phyloP scores from a whole-genome alignment of 2,329 filamentous ascomycete genomes.

The Endocalyx cinctus region DNA sequence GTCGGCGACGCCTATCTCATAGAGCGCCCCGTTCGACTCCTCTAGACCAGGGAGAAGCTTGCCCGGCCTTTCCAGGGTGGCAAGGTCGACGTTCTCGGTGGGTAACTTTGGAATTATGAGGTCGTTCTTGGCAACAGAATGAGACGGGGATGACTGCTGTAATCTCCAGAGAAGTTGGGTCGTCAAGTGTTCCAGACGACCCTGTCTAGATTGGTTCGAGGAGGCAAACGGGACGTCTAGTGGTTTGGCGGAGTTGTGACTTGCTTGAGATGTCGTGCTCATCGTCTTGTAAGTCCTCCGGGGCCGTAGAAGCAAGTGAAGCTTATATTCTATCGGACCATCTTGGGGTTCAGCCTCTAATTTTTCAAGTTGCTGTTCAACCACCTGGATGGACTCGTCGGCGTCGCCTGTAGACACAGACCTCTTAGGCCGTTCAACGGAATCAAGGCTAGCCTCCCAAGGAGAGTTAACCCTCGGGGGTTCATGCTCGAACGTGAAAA shows the following conservation, averaged over 20 bases:
- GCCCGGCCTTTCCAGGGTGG: conserved; percentile 42
- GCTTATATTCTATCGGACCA: conserved; percentile 93
- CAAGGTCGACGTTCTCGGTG: conserved; percentile 49
- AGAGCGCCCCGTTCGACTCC: conserved; percentile 87
- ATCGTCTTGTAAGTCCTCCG: conserved; percentile 68
- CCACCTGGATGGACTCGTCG: conserved; percentile 18
- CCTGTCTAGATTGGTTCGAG: conserved; percentile 69
- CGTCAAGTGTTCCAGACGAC: conserved; percentile 83
- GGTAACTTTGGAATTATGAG: conserved; percentile 72
- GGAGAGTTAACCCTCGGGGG: conserved; percentile 85
- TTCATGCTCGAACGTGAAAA: conserved; percentile 92
- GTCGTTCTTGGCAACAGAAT: conserved; percentile 72
- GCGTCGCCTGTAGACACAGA: conserved; percentile 30
- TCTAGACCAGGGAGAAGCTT: conserved; percentile 75
- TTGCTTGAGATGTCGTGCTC: conserved; percentile 51
- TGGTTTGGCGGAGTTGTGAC: conserved; percentile 23
- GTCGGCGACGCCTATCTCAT: conserved; percentile 94
- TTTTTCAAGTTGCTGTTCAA: conserved; percentile 48
- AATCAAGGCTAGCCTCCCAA: conserved; percentile 63
- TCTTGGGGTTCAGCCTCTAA: conserved; percentile 89
- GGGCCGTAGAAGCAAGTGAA: conserved; percentile 80
- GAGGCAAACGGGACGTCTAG: conserved; percentile 23
- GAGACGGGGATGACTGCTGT: conserved; percentile 90
- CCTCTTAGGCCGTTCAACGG: conserved; percentile 29
- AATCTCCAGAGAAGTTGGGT: conserved; percentile 93